A percentile compares a stretch with the other conserved stretches of the same genome.
These are phyloP conservation scores for Sugiyamaella japonica DNA, from an alignment of 1,139 yeast genomes.

Conservation along the genomic window DNA sequence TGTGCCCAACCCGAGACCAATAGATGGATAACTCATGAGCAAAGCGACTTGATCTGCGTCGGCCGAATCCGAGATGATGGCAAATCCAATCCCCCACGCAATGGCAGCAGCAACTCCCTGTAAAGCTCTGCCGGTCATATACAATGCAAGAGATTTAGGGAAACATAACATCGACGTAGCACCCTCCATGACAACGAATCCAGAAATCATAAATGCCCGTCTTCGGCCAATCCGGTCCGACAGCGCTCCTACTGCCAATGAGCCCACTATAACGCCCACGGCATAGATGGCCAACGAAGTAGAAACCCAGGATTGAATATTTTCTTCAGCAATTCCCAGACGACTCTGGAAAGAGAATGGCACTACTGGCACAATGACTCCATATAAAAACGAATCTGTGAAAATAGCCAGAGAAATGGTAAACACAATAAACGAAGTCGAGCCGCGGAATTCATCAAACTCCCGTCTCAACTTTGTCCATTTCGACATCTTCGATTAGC, in stretches of 20 bases:
- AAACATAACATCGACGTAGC: conserved; percentile 38
- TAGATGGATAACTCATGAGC: conserved; percentile 38
- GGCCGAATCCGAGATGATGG: conserved; percentile 39
- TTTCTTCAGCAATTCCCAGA: conserved; percentile 33
- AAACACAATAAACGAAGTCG: conserved; percentile 32
- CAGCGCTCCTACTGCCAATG: conserved; percentile 38
- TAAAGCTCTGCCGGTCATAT: conserved; percentile 39
- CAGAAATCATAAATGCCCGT: conserved; percentile 36
- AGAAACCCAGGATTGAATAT: conserved; percentile 38
- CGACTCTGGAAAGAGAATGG: conserved; percentile 39
- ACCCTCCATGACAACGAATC: conserved; percentile 37
- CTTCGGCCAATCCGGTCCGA: conserved; percentile 36
- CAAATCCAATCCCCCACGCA: conserved; percentile 44
- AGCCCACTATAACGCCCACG: conserved; percentile 39
- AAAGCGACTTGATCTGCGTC: conserved; percentile 33
- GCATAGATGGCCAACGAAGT: conserved; percentile 40
- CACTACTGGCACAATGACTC: conserved; percentile 40
- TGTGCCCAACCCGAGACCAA: conserved; percentile 38
- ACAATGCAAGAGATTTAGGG: conserved; percentile 34
- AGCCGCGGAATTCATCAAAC: conserved; percentile 34
- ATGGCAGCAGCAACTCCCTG: conserved; percentile 43
- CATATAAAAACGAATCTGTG: conserved; percentile 40
- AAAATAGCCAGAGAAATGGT: conserved; percentile 39
- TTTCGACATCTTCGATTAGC: neutral
- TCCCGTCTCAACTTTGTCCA: conserved; percentile 1